Conservation (phyloP, 1,284 basidiomycete species). For the Pholiota adiposa region DNA sequence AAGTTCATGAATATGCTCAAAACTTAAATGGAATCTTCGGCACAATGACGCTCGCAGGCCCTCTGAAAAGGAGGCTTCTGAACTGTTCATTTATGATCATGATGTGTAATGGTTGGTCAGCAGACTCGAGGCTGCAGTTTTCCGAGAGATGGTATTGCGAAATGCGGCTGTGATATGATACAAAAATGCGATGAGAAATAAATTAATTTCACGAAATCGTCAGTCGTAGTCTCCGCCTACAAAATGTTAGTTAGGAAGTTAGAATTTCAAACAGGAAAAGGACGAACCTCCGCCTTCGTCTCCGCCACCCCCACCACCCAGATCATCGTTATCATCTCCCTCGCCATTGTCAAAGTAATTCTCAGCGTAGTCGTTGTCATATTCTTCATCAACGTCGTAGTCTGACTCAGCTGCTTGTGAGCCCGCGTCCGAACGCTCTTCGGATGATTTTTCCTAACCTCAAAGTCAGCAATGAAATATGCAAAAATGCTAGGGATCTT, state of each 20-base stretch:
- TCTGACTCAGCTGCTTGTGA: conserved; percentile 68
- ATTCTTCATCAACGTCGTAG: conserved; percentile 84
- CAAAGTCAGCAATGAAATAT: conserved; percentile 12
- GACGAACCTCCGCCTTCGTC: conserved; percentile 44
- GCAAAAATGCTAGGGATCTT: conserved; percentile 14
- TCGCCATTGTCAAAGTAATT: conserved; percentile 89
- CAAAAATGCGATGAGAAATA: conserved; percentile 19
- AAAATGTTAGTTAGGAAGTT: neutral
- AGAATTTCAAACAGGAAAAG: neutral
- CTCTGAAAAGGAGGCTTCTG: too few relatives aligned
- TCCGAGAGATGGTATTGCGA: neutral
- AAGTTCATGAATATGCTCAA: too few relatives aligned
- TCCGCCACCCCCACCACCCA: conserved; percentile 71
- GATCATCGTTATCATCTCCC: conserved; percentile 74
- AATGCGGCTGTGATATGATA: conserved; percentile 24
- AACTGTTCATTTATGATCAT: too few relatives aligned
- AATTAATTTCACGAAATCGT: conserved; percentile 13
- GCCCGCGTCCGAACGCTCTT: conserved; percentile 64
- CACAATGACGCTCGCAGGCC: too few relatives aligned
- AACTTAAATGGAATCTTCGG: too few relatives aligned
- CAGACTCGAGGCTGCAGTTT: too few relatives aligned
- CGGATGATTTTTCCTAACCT: conserved; percentile 64
- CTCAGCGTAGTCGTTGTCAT: conserved; percentile 84
- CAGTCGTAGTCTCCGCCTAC: conserved; percentile 25
- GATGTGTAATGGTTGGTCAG: too few relatives aligned